Conservation (phyloP, 495 filamentous ascomycete species). For the Penicillium pulvis region DNA sequence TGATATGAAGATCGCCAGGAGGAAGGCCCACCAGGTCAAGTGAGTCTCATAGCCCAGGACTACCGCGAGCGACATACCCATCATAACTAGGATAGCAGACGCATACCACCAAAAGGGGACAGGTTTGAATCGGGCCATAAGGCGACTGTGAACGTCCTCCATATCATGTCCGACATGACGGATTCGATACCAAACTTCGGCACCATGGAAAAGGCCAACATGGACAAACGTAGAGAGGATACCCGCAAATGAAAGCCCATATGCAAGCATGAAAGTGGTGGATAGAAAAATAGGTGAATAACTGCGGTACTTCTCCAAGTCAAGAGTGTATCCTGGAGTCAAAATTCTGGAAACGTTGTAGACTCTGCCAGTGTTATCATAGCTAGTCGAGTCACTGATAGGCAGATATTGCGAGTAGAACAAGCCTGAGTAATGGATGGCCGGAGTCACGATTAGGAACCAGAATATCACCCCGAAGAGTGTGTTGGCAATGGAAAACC, state of each 20-base stretch:
- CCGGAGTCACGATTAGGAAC: constrained; percentile 54
- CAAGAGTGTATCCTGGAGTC: constrained; percentile 55
- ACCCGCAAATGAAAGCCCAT: constrained; percentile 62
- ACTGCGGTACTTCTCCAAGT: constrained; percentile 50
- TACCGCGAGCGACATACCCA: constrained; percentile 55
- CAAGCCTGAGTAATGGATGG: constrained; percentile 52
- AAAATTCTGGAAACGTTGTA: constrained; percentile 59
- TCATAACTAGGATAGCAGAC: constrained; percentile 46
- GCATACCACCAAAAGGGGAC: constrained; percentile 68
- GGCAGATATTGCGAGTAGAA: constrained; percentile 57
- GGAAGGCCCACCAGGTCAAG: constrained; percentile 55
- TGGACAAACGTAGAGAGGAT: constrained; percentile 59
- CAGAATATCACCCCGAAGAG: constrained; percentile 57
- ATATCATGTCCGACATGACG: constrained; percentile 54
- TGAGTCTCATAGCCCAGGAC: constrained; percentile 54
- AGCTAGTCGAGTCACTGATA: constrained; percentile 56
- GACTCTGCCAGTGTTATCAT: constrained; percentile 54
- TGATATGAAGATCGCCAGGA: constrained; percentile 52
- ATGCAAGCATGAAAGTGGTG: constrained; percentile 58
- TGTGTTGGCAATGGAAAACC: constrained; percentile 64
- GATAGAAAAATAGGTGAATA: constrained; percentile 67
- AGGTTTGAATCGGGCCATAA: constrained; percentile 61
- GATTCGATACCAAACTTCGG: constrained; percentile 54
- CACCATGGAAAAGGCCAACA: constrained; percentile 55
- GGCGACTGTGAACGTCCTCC: constrained; percentile 64